Evolutionary conservation across 2,329 filamentous ascomycete species (phyloP), one percentile per base, ranked within the genome.

Genomic region (Fusarium udum): DNA sequence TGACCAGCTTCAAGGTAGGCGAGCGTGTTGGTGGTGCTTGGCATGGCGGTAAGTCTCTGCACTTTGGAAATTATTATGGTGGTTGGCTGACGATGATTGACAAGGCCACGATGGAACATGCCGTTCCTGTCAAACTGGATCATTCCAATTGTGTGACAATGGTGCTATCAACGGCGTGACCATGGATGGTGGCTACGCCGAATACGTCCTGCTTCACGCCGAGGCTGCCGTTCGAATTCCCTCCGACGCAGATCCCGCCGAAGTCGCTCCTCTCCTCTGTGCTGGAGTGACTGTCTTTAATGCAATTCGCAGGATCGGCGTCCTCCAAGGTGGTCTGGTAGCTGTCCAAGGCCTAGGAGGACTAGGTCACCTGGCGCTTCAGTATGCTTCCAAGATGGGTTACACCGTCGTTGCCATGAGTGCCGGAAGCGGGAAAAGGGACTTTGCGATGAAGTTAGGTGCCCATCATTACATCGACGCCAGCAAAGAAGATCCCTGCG

Each of bases 371-470:
- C 80, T 95, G 36, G 93, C 92, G 0, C 90, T 95, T 39, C 92
- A 95, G 79, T 95, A 91, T 78, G 92, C 92, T 3, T 85, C 85
- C 53, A 90, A 90, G 81, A 94, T 95, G 92, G 93, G 93, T 15
- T 94, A 92, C 82, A 87, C 89, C 59, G 89, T 93, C 7, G 89
- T 90, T 4, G 93, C 92, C 1, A 85, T 95, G 61, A 92, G 89
- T 11, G 88, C 88, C 0, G 90, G 90, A 10, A 86, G 89, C 65
- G 85, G 84, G 74, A 95, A 95, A 84, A 87, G 87, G 71, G 87
- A 90, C 0, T 92, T 94, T 77, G 92, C 92, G 0, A 80, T 74
- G 67, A 66, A 81, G 52, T 78, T 86, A 5, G 84, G 85, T 4
- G 84, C 84, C 3, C 78, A 80, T 68, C 80, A 84, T 73, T 86